Percentiles rank a stretch among this genome's conserved stretches.
Conservation (phyloP, 495 filamentous ascomycete genomes). For the Astrothelium macrocarpum region DNA sequence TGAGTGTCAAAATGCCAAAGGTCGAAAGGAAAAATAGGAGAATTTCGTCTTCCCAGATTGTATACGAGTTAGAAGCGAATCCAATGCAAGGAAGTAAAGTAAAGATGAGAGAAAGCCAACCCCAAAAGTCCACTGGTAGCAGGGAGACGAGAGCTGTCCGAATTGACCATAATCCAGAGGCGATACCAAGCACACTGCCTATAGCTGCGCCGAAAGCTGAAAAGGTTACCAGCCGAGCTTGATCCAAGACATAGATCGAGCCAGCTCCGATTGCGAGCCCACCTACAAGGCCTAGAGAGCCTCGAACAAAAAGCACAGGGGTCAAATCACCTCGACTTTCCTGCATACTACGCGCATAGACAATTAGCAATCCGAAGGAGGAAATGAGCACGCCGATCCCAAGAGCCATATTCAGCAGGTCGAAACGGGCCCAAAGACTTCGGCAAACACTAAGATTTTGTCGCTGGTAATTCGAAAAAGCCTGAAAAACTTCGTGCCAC, state of each 20-base stretch:
- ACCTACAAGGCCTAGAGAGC: constrained; percentile 25
- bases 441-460: constrained; percentile 75
- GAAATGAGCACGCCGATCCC: constrained; percentile 63
- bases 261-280: constrained; percentile 27
- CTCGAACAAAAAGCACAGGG: constrained; percentile 34
- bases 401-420: constrained; percentile 70
- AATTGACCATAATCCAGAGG: constrained; percentile 44
- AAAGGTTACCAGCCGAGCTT: constrained; percentile 19
- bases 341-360: constrained; percentile 57
- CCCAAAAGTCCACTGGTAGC: constrained; percentile 75
- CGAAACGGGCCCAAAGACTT: constrained; percentile 81
- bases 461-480: constrained; percentile 63
- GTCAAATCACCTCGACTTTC: constrained; percentile 45
- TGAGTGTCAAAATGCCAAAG: constrained; percentile 64
- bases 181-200: constrained; percentile 53
- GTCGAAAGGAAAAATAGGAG: constrained; percentile 84
- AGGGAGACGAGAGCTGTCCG: constrained; percentile 44
- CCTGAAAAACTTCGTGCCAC: constrained; percentile 40
- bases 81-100: constrained; percentile 75
- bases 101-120: constrained; percentile 71
- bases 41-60: constrained; percentile 97
- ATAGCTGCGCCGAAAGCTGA: constrained; percentile 45
- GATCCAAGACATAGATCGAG: not conserved
- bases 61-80: constrained; percentile 96
- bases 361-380: constrained; percentile 53